These are phyloP conservation scores for Solanum tarijense DNA, from an alignment of 257 asterid genomes.

Conservation along the genomic window DNA sequence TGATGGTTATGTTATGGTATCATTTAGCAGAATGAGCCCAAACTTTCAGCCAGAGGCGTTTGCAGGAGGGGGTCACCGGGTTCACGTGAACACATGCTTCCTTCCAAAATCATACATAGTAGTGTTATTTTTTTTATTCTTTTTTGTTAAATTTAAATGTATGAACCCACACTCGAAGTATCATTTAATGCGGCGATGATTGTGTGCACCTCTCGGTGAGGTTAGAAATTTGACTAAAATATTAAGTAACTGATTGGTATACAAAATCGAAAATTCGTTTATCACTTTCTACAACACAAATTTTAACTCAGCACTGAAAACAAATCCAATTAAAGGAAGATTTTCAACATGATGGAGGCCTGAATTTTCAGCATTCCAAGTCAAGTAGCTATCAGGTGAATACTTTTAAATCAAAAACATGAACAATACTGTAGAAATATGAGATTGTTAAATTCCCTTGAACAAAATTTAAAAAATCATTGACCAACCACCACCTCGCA, in stretches of 20 bases:
- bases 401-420: no score
- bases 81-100: no score
- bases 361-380: background rate
- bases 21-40: background rate
- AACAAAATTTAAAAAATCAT: background rate
- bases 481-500: no score
- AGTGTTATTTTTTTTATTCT: background rate
- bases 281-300: constrained; percentile 18
- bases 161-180: no score
- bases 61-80: no score
- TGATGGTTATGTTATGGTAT: background rate
- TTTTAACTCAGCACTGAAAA: background rate
- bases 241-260: no score
- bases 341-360: background rate
- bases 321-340: background rate
- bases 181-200: no score
- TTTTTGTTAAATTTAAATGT: no score
- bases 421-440: background rate
- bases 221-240: no score
- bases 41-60: constrained; percentile 10
- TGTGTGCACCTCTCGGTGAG: no score
- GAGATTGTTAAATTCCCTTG: background rate
- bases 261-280: constrained; percentile 19
- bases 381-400: background rate
- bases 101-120: constrained; percentile 1